phyloP scores from a whole-genome alignment of 2,329 filamentous ascomycete genomes.

The Xylaria sp. region DNA sequence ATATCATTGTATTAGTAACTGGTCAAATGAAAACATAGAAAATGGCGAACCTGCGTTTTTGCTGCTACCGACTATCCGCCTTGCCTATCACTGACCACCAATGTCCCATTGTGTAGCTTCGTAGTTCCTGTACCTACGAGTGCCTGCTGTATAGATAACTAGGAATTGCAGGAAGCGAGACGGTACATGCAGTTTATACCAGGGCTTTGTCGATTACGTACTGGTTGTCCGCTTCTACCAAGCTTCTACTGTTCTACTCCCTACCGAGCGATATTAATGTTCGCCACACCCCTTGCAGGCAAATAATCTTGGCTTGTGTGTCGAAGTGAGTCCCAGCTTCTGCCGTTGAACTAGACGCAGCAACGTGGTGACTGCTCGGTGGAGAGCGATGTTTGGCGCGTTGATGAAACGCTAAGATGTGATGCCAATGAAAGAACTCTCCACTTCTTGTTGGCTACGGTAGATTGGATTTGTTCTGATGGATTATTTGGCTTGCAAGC shows the following conservation, averaged over 20 bases:
- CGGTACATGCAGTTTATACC: too few relatives aligned
- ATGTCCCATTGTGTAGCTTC: not conserved
- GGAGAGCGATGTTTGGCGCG: too few relatives aligned
- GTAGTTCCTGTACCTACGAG: not conserved
- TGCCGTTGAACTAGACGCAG: too few relatives aligned
- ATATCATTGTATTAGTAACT: slow-evolving; percentile 47
- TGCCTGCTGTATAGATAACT: not conserved
- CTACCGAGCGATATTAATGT: too few relatives aligned
- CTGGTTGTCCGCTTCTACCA: not conserved
- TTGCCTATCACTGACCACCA: not conserved
- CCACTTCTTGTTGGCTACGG: too few relatives aligned
- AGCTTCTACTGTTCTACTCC: not conserved
- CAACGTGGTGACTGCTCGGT: not conserved
- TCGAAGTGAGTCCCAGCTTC: too few relatives aligned
- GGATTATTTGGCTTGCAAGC: too few relatives aligned
- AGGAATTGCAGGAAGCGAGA: not conserved
- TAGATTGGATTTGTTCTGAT: too few relatives aligned
- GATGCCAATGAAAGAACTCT: too few relatives aligned
- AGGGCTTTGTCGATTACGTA: not conserved
- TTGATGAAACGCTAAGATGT: too few relatives aligned
- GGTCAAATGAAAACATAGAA: slow-evolving; percentile 32
- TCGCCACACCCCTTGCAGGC: too few relatives aligned
- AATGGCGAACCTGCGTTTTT: slow-evolving; percentile 13
- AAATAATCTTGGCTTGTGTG: too few relatives aligned
- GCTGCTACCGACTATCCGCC: not conserved